Percentiles rank a stretch among this genome's conserved stretches.
Evolutionary conservation across 1,139 yeast species (phyloP).

Genomic region (Debaryomyces sp.): DNA sequence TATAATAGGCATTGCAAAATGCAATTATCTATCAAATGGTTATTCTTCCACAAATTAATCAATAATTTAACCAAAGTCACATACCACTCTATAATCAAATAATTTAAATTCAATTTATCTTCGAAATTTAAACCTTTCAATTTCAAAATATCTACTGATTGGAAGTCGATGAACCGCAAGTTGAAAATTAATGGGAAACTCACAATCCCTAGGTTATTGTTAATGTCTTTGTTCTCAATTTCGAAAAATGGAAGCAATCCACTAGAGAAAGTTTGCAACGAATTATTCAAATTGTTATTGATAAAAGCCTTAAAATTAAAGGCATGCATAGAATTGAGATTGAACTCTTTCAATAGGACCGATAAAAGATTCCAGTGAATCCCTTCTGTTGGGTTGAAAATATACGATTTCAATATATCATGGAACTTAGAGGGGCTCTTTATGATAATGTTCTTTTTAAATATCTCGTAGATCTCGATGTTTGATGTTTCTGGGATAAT

Average conservation of each 20-base stretch:
- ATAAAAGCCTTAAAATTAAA: constrained; percentile 15
- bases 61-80: constrained; percentile 38
- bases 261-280: constrained; percentile 10
- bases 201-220: constrained; percentile 46
- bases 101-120: constrained; percentile 16
- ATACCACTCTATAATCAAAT: constrained; percentile 43
- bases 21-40: constrained; percentile 25
- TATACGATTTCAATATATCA: constrained; percentile 44
- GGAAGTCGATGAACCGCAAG: constrained; percentile 27
- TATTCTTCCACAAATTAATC: constrained; percentile 23
- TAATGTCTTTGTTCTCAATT: constrained; percentile 28
- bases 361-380: constrained; percentile 45
- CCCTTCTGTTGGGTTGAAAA: constrained; percentile 38
- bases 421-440: constrained; percentile 49
- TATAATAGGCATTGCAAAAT: constrained; percentile 32
- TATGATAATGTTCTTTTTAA: constrained; percentile 46
- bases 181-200: constrained; percentile 49
- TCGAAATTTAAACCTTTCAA: constrained; percentile 14
- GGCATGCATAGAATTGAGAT: constrained; percentile 14
- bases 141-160: constrained; percentile 9
- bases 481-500: constrained; percentile 30
- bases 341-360: constrained; percentile 44
- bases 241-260: constrained; percentile 22
- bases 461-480: constrained; percentile 32
- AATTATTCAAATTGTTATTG: constrained; percentile 14